These are phyloP conservation scores for Phytophthora citricola DNA, from an alignment of 352 stramenopile genomes.

Conservation along the genomic window DNA sequence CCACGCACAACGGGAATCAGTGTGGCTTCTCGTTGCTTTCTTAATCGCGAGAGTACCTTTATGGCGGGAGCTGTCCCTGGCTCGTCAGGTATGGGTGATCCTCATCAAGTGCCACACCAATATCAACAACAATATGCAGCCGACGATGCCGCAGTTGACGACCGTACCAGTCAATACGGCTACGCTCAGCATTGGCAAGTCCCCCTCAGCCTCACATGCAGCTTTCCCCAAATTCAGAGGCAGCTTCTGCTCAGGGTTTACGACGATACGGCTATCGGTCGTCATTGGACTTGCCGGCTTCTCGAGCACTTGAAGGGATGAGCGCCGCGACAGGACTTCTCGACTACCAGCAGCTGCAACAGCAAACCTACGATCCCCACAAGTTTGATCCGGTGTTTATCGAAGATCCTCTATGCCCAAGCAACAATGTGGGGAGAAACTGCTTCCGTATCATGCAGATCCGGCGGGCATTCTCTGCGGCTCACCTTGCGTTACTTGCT, in stretches of 20 bases:
- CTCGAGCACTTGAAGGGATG: constrained; percentile 37
- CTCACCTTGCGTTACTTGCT: constrained; percentile 70
- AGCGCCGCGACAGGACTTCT: constrained; percentile 43
- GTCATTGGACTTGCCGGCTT: constrained; percentile 64
- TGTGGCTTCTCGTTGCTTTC: constrained; percentile 80
- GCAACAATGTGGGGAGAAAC: constrained; percentile 97
- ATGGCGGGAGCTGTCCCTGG: constrained; percentile 28
- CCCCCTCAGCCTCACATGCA: constrained; percentile 43
- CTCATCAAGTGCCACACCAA: constrained; percentile 52
- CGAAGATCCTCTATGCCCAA: constrained; percentile 93
- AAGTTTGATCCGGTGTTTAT: constrained; percentile 96
- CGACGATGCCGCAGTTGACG: constrained; percentile 59
- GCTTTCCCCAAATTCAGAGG: constrained; percentile 56
- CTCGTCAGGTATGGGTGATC: constrained; percentile 30
- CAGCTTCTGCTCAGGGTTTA: constrained; percentile 65
- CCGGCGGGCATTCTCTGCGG: constrained; percentile 75
- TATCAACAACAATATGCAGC: constrained; percentile 54
- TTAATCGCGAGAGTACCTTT: constrained; percentile 76
- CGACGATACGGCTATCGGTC: constrained; percentile 75
- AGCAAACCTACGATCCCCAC: constrained; percentile 82
- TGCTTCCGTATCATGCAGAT: constrained; percentile 96
- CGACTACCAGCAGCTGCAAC: constrained; percentile 49
- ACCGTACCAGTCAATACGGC: constrained; percentile 54
- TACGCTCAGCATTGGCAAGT: constrained; percentile 71
- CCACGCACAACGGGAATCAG: constrained; percentile 92